Conservation (phyloP, 1,139 yeast species). For the Protomyces inouyei region DNA sequence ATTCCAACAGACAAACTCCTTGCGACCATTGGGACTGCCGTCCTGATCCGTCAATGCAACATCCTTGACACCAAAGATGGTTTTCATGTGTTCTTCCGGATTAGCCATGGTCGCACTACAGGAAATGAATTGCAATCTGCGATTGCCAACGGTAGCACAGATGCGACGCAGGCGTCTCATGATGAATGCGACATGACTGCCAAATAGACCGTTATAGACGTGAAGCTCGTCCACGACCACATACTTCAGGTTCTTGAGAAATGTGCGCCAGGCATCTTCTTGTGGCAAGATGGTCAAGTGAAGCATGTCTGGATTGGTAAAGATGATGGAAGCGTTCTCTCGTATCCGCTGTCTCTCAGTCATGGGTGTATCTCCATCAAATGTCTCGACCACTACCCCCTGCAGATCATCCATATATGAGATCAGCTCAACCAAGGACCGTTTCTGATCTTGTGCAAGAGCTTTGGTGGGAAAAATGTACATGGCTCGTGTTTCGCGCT, state of each 20-base stretch:
- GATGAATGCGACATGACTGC: conserved; percentile 81
- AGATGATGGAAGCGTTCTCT: conserved; percentile 65
- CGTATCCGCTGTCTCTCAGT: conserved; percentile 52
- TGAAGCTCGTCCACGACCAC: conserved; percentile 90
- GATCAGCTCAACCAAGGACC: conserved; percentile 64
- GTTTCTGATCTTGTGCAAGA: conserved; percentile 88
- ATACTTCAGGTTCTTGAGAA: conserved; percentile 57
- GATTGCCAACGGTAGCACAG: conserved; percentile 53
- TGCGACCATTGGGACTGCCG: conserved; percentile 83
- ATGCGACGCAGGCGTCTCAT: conserved; percentile 70
- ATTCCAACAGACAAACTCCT: conserved; percentile 73
- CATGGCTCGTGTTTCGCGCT: conserved; percentile 65
- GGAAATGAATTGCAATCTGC: conserved; percentile 59
- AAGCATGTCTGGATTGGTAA: conserved; percentile 91
- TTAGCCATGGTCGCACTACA: conserved; percentile 88
- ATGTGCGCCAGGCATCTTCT: conserved; percentile 65
- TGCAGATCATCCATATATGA: conserved; percentile 33
- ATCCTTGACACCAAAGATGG: conserved; percentile 60
- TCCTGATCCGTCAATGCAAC: conserved; percentile 52
- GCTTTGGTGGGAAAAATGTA: conserved; percentile 96
- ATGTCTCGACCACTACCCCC: conserved; percentile 60
- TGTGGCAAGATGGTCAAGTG: conserved; percentile 81
- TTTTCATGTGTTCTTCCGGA: conserved; percentile 65
- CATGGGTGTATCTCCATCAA: conserved; percentile 84
- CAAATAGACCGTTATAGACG: conserved; percentile 83